Evolutionary conservation across 2,329 filamentous ascomycete genomes (phyloP), one percentile per base, ranked within the genome.

Genomic region (Thelonectria discophora): DNA sequence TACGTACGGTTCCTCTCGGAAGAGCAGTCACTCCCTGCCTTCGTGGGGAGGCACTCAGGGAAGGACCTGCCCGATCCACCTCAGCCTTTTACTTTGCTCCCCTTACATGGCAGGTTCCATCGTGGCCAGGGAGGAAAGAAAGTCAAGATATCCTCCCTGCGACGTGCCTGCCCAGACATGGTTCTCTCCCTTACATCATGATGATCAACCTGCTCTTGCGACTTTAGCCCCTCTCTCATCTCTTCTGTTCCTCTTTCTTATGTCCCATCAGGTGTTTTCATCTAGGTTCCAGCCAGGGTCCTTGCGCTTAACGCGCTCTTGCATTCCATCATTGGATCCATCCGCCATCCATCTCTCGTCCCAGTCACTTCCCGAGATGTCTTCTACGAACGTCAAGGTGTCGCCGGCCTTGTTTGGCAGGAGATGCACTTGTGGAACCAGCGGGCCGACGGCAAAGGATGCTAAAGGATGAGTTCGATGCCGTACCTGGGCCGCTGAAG

Each of bases 201-300:
- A 40, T 24, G 24, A 24, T 24, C 24, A 24, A 49, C 37, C 18
- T 34, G 47, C 56, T 55, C 57, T 49, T 37, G 18, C 51, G 51
- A 60, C 27, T 60, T 55, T 46, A 30, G 15, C 50, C 58, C 52
- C 52, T 51, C 52, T 47, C 52, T 55, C 58, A 60, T 60, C 58
- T 60, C 52, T n/a, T 60, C 45, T 34, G 34, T 54, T 54, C 39
- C 43, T 50, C 50, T 39, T 39, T 18, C 9, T 43, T 21, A 45
- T 34, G 34, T 21, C 45, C 34, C 54, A 49, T 56, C 45, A 47
- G 45, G 27, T 60, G 50, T 50, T 55, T 46, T 55, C 37, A 39
- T 37, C 50, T 50, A 43, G 45, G 6, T 42, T 45, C 11, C 51
- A 37, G 37, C 30, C 6, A 34, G 27, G 43, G 55, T 20, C 45